These are phyloP conservation scores for Paecilomyces sp. DNA, from an alignment of 2,329 filamentous ascomycete genomes.

Conservation along the genomic window DNA sequence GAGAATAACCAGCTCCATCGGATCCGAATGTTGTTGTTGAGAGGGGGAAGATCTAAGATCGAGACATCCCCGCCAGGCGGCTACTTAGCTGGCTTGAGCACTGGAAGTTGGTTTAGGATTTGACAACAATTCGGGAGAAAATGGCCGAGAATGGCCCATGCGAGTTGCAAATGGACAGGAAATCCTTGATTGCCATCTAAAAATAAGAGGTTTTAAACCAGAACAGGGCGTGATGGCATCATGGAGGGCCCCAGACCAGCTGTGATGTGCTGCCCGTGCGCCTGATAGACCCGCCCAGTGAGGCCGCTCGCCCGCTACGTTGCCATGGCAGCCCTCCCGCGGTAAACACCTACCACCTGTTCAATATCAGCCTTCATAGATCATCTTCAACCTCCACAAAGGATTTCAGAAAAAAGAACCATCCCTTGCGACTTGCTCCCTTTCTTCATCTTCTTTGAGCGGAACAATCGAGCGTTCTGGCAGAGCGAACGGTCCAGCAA, in stretches of 20 bases:
- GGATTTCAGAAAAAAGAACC: slow-evolving; percentile 2
- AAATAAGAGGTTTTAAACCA: neutral
- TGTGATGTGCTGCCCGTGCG: neutral
- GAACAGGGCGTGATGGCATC: neutral
- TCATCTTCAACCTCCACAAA: neutral
- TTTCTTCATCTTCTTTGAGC: neutral
- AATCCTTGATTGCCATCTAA: neutral
- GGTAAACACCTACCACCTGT: slow-evolving; percentile 25
- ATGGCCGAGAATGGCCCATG: neutral
- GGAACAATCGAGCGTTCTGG: neutral
- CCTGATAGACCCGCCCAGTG: neutral
- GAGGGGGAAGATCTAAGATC: neutral
- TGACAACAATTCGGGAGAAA: neutral
- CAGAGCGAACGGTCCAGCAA: neutral
- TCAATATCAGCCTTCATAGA: slow-evolving; percentile 10
- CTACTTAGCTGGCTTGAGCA: neutral
- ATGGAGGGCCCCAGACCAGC: neutral
- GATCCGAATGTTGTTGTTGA: neutral
- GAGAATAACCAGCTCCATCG: neutral
- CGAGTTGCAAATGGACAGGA: neutral
- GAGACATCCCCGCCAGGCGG: neutral
- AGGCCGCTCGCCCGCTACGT: slow-evolving; percentile 18
- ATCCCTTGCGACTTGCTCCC: neutral
- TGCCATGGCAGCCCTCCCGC: slow-evolving; percentile 28
- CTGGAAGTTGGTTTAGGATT: neutral